Conservation (phyloP, 345 rosid species). For the Salix suchowensis region DNA sequence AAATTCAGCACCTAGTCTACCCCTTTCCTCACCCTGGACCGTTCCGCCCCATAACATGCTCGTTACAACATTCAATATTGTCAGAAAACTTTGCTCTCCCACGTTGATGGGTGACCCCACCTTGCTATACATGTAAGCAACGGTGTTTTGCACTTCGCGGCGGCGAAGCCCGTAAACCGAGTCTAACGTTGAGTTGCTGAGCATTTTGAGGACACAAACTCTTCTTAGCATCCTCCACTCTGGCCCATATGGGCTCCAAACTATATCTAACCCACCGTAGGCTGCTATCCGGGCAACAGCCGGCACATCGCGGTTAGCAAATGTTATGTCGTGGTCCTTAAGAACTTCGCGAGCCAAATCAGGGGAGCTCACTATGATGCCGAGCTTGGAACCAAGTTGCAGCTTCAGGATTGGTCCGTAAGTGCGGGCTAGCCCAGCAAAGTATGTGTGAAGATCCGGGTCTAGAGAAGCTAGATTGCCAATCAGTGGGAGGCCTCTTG, state of each 20-base stretch:
- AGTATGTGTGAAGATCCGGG: slow-evolving; percentile 56
- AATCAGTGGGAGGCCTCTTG: slow-evolving; percentile 41
- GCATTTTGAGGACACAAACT: slow-evolving; percentile 43
- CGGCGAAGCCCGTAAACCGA: slow-evolving; percentile 45
- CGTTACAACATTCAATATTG: slow-evolving; percentile 34
- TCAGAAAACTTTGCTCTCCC: slow-evolving; percentile 42
- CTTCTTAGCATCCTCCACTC: slow-evolving; percentile 52
- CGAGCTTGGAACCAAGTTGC: slow-evolving; percentile 38
- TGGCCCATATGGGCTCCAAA: slow-evolving; percentile 44
- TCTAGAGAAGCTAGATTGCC: slow-evolving; percentile 52
- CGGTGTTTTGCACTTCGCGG: slow-evolving; percentile 34
- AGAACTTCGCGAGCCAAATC: slow-evolving; percentile 38
- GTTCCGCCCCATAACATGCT: slow-evolving; percentile 46
- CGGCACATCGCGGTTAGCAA: slow-evolving; percentile 47
- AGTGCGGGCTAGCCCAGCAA: slow-evolving; percentile 27
- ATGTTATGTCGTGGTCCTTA: slow-evolving; percentile 42
- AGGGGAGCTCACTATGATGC: slow-evolving; percentile 40
- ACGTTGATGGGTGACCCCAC: slow-evolving; percentile 30
- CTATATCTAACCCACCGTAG: slow-evolving; percentile 43
- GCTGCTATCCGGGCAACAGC: slow-evolving; percentile 14
- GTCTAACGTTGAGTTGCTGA: slow-evolving; percentile 46
- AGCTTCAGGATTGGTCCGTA: slow-evolving; percentile 49
- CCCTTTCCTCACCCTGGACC: slow-evolving; percentile 29
- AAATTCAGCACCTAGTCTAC: slow-evolving; percentile 27
- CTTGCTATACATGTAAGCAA: slow-evolving; percentile 17